These are phyloP conservation scores for Musa schizocarpa DNA, from an alignment of 176 grass and related monocot genomes.

Conservation along the genomic window DNA sequence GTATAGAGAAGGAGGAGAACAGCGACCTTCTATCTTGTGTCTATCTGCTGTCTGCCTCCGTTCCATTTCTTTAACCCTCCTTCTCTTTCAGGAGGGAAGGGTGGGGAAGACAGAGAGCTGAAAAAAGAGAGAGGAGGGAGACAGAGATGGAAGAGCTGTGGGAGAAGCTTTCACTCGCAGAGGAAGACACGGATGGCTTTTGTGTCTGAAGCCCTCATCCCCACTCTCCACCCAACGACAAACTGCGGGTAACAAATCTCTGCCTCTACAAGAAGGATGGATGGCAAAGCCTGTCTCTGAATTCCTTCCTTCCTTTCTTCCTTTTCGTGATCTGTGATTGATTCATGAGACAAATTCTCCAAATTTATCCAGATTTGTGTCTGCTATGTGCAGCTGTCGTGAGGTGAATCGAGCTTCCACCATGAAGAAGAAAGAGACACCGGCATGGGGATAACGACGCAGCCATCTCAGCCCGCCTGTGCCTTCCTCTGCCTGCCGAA, in stretches of 20 bases:
- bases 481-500: not conserved
- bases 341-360: too few species aligned
- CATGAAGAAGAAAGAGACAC: conserved; percentile 23
- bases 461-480: conserved; percentile 20
- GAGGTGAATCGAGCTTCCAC: not conserved
- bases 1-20: conserved; percentile 20
- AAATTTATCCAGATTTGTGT: too few species aligned
- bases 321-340: too few species aligned
- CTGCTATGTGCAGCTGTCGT: not conserved
- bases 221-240: conserved; percentile 14
- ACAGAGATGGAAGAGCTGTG: conserved; percentile 30
- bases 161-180: conserved; percentile 51
- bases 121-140: conserved; percentile 28
- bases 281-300: too few species aligned
- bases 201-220: conserved; percentile 11
- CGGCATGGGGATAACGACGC: conserved; percentile 78
- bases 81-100: conserved; percentile 74
- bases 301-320: too few species aligned
- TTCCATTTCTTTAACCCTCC: conserved; percentile 49
- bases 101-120: conserved; percentile 43
- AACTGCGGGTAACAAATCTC: not conserved
- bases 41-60: conserved; percentile 54
- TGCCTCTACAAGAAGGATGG: not conserved
- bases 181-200: conserved; percentile 79
- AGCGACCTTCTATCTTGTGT: conserved; percentile 57